Base-by-base conservation (phyloP, 225 moss, liverwort and hornwort genomes). In the Pseudisothecium myosuroides region DNA sequence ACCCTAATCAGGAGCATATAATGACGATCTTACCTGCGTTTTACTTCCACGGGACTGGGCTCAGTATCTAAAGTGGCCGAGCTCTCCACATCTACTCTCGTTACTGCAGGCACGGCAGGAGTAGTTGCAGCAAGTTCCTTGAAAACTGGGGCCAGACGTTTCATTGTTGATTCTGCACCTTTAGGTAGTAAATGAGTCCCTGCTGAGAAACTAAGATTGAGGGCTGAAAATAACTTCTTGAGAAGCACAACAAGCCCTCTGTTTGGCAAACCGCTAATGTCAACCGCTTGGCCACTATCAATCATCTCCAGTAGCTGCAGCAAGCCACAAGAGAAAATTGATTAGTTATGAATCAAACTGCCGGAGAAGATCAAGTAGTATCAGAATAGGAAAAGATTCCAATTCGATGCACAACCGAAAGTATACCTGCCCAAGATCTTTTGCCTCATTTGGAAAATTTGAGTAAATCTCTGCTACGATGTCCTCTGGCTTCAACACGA, bases 211-310 rank as follows among this genome's bases (percentile, higher is more conserved):
- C 63, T 78, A 34, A 98, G 88, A 37, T 88, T 76, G 80, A 98
- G 94, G 12, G 94, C 88, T 85, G 84, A 89, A 92, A 98, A 98
- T 68, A 98, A 91, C 54, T 93, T 92, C 89, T 91, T 90, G 84
- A 98, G 91, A 58, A 95, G 93, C 5, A 77, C 55, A 76, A 92
- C 91, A 66, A 98, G 93, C 50, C 91, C 91, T 89, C 92, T 93
- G 84, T 94, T 95, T 29, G 97, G 94, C 84, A 98, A 86, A 82
- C 93, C 95, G 76, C 95, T 95, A 32, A 98, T 92, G 87, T 98
- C 98, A 49, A 98, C 98, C 45, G 94, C 97, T 90, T 96, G 96
- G 61, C 96, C 97, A 82, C 86, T 90, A 87, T 98, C 98, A 85
- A 98, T 81, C 91, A 92, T 94, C 87, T 96, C 93, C 71, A 98